phyloP scores from a whole-genome alignment of 1,139 yeast species.

The Lodderomyces pseudojiufengensis region DNA sequence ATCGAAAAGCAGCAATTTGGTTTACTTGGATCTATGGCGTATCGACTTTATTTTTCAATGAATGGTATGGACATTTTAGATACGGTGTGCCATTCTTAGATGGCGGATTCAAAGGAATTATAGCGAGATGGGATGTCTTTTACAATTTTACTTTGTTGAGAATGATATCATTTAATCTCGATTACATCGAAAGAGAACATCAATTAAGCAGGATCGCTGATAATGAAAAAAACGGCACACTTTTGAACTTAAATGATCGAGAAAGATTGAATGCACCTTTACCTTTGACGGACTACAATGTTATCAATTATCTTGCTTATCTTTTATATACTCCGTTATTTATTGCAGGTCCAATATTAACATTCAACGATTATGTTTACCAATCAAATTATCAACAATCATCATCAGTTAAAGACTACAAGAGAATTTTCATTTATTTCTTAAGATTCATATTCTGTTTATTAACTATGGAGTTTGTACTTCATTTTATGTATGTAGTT shows the following conservation, averaged over 20 bases:
- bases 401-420: conserved; percentile 40
- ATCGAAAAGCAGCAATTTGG: conserved; percentile 26
- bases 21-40: conserved; percentile 78
- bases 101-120: conserved; percentile 62
- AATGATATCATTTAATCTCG: conserved; percentile 79
- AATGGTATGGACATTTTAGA: conserved; percentile 53
- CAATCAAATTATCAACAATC: conserved; percentile 51
- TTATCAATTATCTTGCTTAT: conserved; percentile 69
- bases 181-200: conserved; percentile 52
- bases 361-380: conserved; percentile 85
- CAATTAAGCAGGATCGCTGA: conserved; percentile 7
- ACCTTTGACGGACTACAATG: conserved; percentile 54
- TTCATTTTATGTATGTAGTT: conserved; percentile 88
- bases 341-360: conserved; percentile 91
- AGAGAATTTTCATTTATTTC: conserved; percentile 59
- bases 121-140: conserved; percentile 92
- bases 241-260: conserved; percentile 48
- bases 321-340: conserved; percentile 82
- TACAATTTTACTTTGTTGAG: conserved; percentile 86
- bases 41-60: conserved; percentile 72
- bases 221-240: conserved; percentile 15
- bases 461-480: conserved; percentile 79
- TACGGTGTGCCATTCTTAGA: conserved; percentile 55
- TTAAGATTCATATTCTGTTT: conserved; percentile 68
- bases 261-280: conserved; percentile 67